Evolutionary conservation across 345 rosid genomes (phyloP).

Genomic region (Brassica rapa): DNA sequence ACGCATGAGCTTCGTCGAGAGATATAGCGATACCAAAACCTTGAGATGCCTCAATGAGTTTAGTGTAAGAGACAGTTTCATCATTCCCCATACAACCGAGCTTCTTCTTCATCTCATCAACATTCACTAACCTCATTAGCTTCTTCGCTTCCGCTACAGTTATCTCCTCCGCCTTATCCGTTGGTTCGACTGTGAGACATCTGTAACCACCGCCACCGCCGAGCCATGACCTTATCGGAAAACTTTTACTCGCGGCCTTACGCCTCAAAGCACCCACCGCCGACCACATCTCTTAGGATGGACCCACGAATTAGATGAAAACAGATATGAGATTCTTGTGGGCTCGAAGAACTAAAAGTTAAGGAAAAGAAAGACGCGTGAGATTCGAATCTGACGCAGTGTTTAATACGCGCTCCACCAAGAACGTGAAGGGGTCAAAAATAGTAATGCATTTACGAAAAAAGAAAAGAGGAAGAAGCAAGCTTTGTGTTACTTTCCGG

Average conservation of each 20-base stretch:
- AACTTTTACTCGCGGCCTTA: conserved; percentile 25
- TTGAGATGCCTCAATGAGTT: conserved; percentile 58
- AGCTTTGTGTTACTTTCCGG: conserved; percentile 17
- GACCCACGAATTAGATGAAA: conserved; percentile 22
- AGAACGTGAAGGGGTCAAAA: conserved; percentile 23
- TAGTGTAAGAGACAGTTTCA: conserved; percentile 58
- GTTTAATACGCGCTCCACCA: conserved; percentile 12
- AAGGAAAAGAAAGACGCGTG: not conserved
- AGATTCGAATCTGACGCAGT: conserved; percentile 34
- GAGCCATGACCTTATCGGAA: conserved; percentile 22
- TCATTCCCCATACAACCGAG: conserved; percentile 63
- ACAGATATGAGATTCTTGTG: conserved; percentile 20
- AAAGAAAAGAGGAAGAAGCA: conserved; percentile 10
- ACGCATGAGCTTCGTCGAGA: conserved; percentile 62
- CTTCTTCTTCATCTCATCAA: conserved; percentile 64
- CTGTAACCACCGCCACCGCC: conserved; percentile 28
- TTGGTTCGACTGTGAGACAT: conserved; percentile 9
- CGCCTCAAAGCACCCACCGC: conserved; percentile 32
- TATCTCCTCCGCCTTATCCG: conserved; percentile 31
- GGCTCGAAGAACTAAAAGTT: not conserved
- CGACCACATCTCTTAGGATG: conserved; percentile 33
- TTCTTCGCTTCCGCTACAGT: conserved; percentile 69
- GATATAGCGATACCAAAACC: conserved; percentile 67
- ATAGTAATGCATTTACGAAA: conserved; percentile 21
- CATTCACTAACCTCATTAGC: conserved; percentile 81